Conservation (phyloP, 2,329 filamentous ascomycete genomes). For the Ceratocystiopsis minuta region DNA sequence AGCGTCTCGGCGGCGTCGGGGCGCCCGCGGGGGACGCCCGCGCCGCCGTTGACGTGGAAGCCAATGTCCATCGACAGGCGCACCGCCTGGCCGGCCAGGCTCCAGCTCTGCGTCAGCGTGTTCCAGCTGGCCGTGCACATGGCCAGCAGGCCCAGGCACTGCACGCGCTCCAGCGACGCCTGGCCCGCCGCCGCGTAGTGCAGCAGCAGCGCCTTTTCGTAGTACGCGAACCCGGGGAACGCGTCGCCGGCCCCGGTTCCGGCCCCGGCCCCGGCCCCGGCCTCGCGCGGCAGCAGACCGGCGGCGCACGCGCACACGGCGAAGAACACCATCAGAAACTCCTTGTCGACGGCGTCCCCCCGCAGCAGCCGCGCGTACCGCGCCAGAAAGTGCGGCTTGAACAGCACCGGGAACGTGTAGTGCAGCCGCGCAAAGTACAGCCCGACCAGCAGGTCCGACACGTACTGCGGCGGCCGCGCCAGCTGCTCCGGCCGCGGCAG, state of each 20-base stretch:
- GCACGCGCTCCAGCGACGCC: conserved; percentile 13
- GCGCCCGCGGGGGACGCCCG: too few relatives aligned
- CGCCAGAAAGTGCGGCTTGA: conserved; percentile 13
- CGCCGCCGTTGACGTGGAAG: conserved; percentile 9
- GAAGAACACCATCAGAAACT: conserved; percentile 15
- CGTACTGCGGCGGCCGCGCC: conserved; percentile 12
- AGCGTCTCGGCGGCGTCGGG: conserved; percentile 1
- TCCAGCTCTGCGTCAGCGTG: conserved; percentile 15
- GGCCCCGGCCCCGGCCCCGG: too few relatives aligned
- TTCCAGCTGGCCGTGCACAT: conserved; percentile 17
- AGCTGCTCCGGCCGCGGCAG: conserved; percentile 13
- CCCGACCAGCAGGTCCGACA: conserved; percentile 13
- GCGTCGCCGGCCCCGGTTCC: conserved; percentile 1
- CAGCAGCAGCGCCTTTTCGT: conserved; percentile 12
- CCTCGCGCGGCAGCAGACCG: conserved; percentile 9
- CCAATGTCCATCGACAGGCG: conserved; percentile 14
- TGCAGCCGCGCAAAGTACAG: conserved; percentile 15
- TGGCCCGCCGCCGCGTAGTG: conserved; percentile 13
- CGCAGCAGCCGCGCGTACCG: conserved; percentile 9
- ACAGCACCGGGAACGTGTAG: conserved; percentile 14
- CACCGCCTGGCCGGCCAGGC: conserved; percentile 13
- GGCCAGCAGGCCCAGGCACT: conserved; percentile 14
- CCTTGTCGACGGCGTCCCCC: conserved; percentile 4
- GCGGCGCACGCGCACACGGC: conserved; percentile 15
- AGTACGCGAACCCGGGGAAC: conserved; percentile 11